Conservation (phyloP, 176 grass and related monocot genomes). For the Olyra latifolia region DNA sequence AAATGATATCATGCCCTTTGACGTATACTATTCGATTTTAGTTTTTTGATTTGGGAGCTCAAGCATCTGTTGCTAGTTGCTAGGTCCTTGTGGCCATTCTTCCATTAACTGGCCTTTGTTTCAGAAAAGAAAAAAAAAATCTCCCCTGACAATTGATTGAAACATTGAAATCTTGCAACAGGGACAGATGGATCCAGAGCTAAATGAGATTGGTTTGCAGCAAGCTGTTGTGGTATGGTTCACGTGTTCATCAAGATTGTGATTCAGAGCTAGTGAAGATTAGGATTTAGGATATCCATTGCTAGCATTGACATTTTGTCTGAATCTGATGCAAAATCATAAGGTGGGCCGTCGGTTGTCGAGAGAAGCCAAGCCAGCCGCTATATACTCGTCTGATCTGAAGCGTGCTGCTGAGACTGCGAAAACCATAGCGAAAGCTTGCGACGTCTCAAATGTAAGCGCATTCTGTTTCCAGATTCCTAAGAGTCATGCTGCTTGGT, state of each 20-base stretch:
- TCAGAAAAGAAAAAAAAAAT: background rate
- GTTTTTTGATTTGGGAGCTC: background rate
- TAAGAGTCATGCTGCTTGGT: background rate
- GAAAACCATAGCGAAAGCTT: constrained; percentile 43
- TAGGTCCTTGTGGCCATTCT: background rate
- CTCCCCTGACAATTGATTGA: background rate
- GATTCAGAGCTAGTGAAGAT: constrained; percentile 10
- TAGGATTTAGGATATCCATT: background rate
- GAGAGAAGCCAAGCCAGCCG: constrained; percentile 48
- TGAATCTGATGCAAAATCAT: background rate
- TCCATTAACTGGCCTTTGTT: background rate
- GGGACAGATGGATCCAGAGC: constrained; percentile 68
- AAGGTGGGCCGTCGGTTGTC: constrained; percentile 58
- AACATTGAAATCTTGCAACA: background rate
- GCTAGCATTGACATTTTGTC: background rate
- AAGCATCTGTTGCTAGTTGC: background rate
- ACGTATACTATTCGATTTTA: background rate
- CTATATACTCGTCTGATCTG: constrained; percentile 65
- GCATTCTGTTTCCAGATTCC: background rate
- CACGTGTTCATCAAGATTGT: background rate
- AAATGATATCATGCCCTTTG: background rate
- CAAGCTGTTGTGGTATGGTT: constrained; percentile 56
- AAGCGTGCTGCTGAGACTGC: constrained; percentile 23
- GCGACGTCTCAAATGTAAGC: constrained; percentile 47
- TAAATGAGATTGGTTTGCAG: constrained; percentile 65